These are phyloP conservation scores for Phytophthora ohioensis DNA, from an alignment of 352 stramenopile genomes.

Conservation along the genomic window DNA sequence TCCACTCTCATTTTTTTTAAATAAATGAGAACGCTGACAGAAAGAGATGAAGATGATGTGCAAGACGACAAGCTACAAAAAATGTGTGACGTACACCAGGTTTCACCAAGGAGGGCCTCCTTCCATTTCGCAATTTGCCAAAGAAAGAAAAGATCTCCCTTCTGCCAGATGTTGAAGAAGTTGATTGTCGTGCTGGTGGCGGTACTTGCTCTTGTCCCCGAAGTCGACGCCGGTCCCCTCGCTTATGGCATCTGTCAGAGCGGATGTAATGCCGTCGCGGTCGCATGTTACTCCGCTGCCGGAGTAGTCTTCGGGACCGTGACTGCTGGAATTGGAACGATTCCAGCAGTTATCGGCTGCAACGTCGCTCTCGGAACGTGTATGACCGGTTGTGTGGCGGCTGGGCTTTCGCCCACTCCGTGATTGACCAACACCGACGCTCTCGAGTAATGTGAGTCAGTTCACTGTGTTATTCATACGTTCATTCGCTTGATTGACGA, in stretches of 20 bases:
- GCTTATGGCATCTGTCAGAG: slow-evolving; percentile 51
- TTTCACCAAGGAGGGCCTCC: too few species aligned
- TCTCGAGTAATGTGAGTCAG: too few species aligned
- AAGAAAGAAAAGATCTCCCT: too few species aligned
- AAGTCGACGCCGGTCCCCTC: slow-evolving; percentile 28
- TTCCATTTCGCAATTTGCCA: too few species aligned
- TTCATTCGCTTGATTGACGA: too few species aligned
- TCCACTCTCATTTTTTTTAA: too few species aligned
- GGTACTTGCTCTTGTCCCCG: background rate
- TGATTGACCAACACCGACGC: background rate
- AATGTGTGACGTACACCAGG: too few species aligned
- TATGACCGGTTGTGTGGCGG: slow-evolving; percentile 50
- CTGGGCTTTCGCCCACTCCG: slow-evolving; percentile 34
- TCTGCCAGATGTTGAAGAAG: slow-evolving; percentile 20
- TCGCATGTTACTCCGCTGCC: slow-evolving; percentile 46
- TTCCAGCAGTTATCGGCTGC: slow-evolving; percentile 28
- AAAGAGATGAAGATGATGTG: too few species aligned
- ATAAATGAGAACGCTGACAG: too few species aligned
- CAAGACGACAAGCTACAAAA: too few species aligned
- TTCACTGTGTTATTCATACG: too few species aligned
- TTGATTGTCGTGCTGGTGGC: background rate
- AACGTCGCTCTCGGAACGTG: slow-evolving; percentile 44
- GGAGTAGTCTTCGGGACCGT: slow-evolving; percentile 50
- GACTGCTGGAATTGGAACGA: slow-evolving; percentile 25
- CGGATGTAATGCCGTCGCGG: slow-evolving; percentile 49